phyloP scores from a whole-genome alignment of 2,329 filamentous ascomycete genomes.

The Cyclaneusma minus region DNA sequence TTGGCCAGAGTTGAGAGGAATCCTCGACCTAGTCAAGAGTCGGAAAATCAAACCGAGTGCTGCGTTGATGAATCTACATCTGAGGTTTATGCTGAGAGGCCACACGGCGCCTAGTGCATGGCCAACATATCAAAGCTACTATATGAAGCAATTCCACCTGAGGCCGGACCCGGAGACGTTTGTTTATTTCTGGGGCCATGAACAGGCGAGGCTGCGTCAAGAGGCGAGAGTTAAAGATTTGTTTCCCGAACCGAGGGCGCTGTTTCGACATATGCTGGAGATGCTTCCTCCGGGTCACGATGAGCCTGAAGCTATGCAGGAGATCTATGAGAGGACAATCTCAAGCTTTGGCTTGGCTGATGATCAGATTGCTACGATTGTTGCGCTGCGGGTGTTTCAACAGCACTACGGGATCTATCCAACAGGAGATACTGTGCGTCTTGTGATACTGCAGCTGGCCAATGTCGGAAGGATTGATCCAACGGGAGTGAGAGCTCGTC shows the following conservation, averaged over 20 bases:
- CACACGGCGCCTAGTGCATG: constrained; percentile 10
- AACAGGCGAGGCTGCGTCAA: constrained; percentile 14
- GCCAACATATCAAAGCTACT: no score
- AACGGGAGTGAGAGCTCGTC: constrained; percentile 16
- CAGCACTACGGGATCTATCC: constrained; percentile 27
- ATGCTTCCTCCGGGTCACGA: no score
- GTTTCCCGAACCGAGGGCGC: constrained; percentile 6
- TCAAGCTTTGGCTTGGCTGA: constrained; percentile 31
- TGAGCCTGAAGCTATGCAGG: no score
- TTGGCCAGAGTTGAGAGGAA: constrained; percentile 36
- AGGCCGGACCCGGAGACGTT: constrained; percentile 16
- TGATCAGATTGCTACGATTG: constrained; percentile 30
- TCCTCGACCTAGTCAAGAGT: constrained; percentile 46
- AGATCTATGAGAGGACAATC: constrained; percentile 34
- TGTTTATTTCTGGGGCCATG: constrained; percentile 28
- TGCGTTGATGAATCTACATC: constrained; percentile 63
- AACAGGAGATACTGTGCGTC: constrained; percentile 27
- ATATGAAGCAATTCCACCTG: no score
- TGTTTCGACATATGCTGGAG: constrained; percentile 32
- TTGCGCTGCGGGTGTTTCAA: constrained; percentile 29
- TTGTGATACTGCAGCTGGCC: constrained; percentile 31
- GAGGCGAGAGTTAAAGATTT: constrained; percentile 6
- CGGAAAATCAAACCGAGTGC: constrained; percentile 53
- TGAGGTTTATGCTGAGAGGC: constrained; percentile 6
- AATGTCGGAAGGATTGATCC: constrained; percentile 19